phyloP scores from a whole-genome alignment of 805 yeast genomes.

The Candida bentonensis region DNA sequence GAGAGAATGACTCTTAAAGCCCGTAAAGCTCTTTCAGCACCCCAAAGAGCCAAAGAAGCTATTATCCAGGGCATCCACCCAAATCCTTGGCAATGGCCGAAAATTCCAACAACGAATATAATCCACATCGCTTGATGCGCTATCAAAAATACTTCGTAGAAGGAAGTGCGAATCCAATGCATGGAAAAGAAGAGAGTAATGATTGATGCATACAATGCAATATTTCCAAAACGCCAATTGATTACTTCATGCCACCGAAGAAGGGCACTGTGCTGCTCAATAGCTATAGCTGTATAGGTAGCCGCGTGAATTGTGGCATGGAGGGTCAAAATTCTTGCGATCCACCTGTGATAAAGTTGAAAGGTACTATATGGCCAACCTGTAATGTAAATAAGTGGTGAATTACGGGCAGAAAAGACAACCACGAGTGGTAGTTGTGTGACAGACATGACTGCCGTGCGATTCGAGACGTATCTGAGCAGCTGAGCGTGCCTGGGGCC shows the following conservation, averaged over 20 bases:
- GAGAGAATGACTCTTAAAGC: slow-evolving; percentile 37
- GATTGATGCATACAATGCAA: neutral
- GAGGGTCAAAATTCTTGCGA: slow-evolving; percentile 32
- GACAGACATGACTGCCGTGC: slow-evolving; percentile 37
- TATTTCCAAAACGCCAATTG: slow-evolving; percentile 1
- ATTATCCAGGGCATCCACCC: slow-evolving; percentile 44
- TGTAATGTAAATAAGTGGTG: slow-evolving; percentile 44
- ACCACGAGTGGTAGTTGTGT: slow-evolving; percentile 36
- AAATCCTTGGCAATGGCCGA: slow-evolving; percentile 47
- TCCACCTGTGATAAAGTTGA: slow-evolving; percentile 44
- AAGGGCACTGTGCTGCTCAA: slow-evolving; percentile 12
- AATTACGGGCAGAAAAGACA: slow-evolving; percentile 56
- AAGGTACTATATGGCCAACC: slow-evolving; percentile 53
- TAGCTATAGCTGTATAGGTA: slow-evolving; percentile 17
- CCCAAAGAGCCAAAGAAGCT: slow-evolving; percentile 54
- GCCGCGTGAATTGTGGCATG: slow-evolving; percentile 33
- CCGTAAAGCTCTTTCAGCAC: slow-evolving; percentile 46
- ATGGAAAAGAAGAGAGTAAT: slow-evolving; percentile 32
- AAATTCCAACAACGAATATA: slow-evolving; percentile 17
- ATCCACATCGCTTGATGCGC: slow-evolving; percentile 27
- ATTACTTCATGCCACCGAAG: slow-evolving; percentile 18
- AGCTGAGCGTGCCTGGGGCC: slow-evolving; percentile 28
- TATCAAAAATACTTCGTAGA: slow-evolving; percentile 45
- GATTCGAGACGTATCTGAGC: slow-evolving; percentile 20
- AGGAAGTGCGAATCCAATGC: slow-evolving; percentile 32